Conservation (phyloP, 176 grass and related monocot genomes). For the Carex kokanica region DNA sequence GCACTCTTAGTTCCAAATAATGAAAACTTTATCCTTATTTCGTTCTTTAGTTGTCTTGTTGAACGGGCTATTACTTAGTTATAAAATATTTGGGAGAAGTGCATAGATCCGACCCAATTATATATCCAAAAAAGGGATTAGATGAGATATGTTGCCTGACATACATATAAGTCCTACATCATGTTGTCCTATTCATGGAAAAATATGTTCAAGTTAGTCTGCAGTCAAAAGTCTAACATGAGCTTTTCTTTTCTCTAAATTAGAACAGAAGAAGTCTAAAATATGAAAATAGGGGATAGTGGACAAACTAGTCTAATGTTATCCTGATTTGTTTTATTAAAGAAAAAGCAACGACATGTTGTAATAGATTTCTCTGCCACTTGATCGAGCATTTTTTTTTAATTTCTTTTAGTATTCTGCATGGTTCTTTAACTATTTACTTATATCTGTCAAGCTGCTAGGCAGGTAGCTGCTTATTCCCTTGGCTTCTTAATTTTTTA, state of each 20-base stretch:
- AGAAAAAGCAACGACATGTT: neutral
- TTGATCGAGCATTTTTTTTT: conserved; percentile 4
- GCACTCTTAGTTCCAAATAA: neutral
- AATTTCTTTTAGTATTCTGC: neutral
- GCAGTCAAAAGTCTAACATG: conserved; percentile 14
- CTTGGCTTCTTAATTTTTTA: neutral
- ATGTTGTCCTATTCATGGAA: neutral
- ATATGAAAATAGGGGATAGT: neutral
- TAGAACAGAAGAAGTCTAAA: neutral
- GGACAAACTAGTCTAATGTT: conserved; percentile 7
- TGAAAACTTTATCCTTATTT: neutral
- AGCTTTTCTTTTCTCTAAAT: neutral
- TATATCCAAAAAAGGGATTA: neutral
- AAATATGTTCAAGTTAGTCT: conserved; percentile 11
- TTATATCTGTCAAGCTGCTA: neutral
- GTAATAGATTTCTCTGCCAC: neutral
- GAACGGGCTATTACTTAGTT: neutral
- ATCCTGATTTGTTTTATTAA: neutral
- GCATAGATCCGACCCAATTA: neutral
- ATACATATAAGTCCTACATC: neutral
- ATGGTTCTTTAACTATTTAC: neutral
- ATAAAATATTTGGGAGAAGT: neutral
- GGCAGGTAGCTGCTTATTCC: neutral
- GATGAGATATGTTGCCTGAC: neutral
- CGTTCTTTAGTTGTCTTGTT: neutral